These are phyloP conservation scores for Cubamyces lactineus DNA, from an alignment of 768 basidiomycete genomes.

Conservation along the genomic window DNA sequence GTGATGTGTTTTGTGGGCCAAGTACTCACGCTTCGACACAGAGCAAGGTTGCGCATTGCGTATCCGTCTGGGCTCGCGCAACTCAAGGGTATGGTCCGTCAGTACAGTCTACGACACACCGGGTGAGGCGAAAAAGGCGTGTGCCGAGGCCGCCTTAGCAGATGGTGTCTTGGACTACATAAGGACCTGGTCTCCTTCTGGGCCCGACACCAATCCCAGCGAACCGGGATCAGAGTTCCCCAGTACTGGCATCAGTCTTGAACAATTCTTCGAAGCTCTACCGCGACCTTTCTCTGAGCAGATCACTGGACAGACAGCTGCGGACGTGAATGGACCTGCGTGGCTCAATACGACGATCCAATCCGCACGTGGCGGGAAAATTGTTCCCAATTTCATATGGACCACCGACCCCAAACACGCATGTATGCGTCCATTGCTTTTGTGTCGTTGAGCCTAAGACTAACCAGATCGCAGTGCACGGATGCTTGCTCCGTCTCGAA, in stretches of 20 bases:
- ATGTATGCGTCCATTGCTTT: conserved; percentile 40
- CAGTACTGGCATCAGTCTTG: conserved; percentile 44
- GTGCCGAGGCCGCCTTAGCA: conserved; percentile 55
- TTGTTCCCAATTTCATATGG: conserved; percentile 49
- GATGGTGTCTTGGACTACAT: conserved; percentile 65
- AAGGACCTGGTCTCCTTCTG: conserved; percentile 44
- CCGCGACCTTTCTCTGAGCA: conserved; percentile 65
- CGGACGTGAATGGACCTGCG: conserved; percentile 56
- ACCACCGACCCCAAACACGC: conserved; percentile 45
- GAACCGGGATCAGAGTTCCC: conserved; percentile 7
- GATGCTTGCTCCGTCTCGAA: conserved; percentile 63
- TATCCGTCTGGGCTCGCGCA: conserved; percentile 54
- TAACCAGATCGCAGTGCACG: conserved; percentile 49
- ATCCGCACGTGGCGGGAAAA: conserved; percentile 51
- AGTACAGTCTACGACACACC: conserved; percentile 46
- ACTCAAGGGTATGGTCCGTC: conserved; percentile 55
- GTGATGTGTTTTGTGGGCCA: background rate
- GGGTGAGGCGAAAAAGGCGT: conserved; percentile 52
- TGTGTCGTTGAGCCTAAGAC: background rate
- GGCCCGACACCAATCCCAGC: conserved; percentile 34
- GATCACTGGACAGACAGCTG: conserved; percentile 47
- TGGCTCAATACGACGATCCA: conserved; percentile 58
- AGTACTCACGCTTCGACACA: conserved; percentile 24
- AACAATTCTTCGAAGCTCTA: conserved; percentile 64
- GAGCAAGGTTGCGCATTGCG: conserved; percentile 60